phyloP scores from a whole-genome alignment of 1,284 basidiomycete genomes.

The Wolfiporia cocos region DNA sequence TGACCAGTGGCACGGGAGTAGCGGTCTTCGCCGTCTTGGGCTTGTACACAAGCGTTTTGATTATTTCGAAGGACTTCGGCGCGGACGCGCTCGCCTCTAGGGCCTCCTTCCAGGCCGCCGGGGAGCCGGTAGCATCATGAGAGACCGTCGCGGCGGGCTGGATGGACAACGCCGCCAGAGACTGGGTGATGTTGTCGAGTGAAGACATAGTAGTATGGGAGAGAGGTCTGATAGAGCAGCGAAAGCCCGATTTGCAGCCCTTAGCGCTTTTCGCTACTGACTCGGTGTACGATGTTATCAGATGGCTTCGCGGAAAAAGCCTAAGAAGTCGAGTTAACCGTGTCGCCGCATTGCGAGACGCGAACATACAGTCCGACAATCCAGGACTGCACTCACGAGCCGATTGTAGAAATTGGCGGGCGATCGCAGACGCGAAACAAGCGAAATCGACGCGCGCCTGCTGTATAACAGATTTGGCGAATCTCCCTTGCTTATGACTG shows the following conservation, averaged over 20 bases:
- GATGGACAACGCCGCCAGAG: conserved; percentile 50
- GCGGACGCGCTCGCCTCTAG: conserved; percentile 41
- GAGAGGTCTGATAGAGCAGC: conserved; percentile 7
- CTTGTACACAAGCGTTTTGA: conserved; percentile 86
- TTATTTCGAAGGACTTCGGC: conserved; percentile 59
- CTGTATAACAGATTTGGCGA: too few species aligned
- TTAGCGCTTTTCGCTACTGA: conserved; percentile 23
- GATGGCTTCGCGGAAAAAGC: conserved; percentile 18
- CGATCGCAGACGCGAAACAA: too few species aligned
- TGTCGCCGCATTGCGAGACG: conserved; percentile 11
- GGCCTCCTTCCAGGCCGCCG: conserved; percentile 62
- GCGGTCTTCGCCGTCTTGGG: conserved; percentile 89
- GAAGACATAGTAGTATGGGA: conserved; percentile 23
- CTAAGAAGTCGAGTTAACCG: conserved; percentile 13
- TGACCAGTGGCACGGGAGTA: conserved; percentile 79
- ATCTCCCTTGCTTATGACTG: too few species aligned
- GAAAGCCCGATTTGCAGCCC: conserved; percentile 3
- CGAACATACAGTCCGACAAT: conserved; percentile 14
- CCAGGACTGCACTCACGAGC: too few species aligned
- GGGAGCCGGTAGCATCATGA: conserved; percentile 56
- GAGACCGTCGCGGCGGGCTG: conserved; percentile 41
- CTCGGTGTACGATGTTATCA: conserved; percentile 29
- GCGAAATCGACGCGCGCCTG: too few species aligned
- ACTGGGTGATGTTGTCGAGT: conserved; percentile 25
- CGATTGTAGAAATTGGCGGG: too few species aligned